Percentiles rank a stretch among this genome's conserved stretches.
phyloP scores from a whole-genome alignment of 2,329 filamentous ascomycete genomes.

The Orbilia blumenaviensis region DNA sequence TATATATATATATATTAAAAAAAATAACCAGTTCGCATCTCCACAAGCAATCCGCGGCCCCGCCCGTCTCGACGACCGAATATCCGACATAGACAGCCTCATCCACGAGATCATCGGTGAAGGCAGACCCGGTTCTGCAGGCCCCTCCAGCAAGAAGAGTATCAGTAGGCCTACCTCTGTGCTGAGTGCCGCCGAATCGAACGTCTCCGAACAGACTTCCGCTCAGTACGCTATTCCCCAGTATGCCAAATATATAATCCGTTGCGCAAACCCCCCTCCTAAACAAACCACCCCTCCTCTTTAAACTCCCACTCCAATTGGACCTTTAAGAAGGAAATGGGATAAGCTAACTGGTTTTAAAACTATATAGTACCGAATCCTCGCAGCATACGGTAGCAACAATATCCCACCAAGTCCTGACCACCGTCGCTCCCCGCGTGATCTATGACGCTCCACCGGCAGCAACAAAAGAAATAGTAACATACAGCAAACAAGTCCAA shows the following conservation, averaged over 20 bases:
- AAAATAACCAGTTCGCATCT: constrained; percentile 36
- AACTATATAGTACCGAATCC: constrained; percentile 58
- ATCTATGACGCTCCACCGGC: constrained; percentile 82
- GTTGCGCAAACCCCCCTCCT: too few relatives aligned
- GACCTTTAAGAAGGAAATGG: not conserved
- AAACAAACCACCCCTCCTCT: constrained; percentile 5
- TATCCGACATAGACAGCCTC: constrained; percentile 79
- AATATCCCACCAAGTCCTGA: constrained; percentile 71
- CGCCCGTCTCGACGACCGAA: constrained; percentile 55
- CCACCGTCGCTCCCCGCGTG: constrained; percentile 76
- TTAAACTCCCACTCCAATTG: not conserved
- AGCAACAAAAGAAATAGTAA: constrained; percentile 83
- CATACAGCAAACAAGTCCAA: constrained; percentile 96
- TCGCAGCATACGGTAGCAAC: constrained; percentile 53
- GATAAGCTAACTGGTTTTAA: constrained; percentile 56
- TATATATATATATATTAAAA: not conserved
- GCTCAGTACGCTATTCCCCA: constrained; percentile 58
- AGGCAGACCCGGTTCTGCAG: constrained; percentile 75
- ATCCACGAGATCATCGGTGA: constrained; percentile 85
- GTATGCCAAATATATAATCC: too few relatives aligned
- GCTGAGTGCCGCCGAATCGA: constrained; percentile 82
- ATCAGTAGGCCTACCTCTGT: constrained; percentile 78
- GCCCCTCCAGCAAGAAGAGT: constrained; percentile 73
- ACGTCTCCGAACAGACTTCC: constrained; percentile 70
- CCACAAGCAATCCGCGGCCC: constrained; percentile 40